A percentile compares a stretch with the other conserved stretches of the same genome.
phyloP scores from a whole-genome alignment of 495 filamentous ascomycete species.

The Neurospora hispaniola region DNA sequence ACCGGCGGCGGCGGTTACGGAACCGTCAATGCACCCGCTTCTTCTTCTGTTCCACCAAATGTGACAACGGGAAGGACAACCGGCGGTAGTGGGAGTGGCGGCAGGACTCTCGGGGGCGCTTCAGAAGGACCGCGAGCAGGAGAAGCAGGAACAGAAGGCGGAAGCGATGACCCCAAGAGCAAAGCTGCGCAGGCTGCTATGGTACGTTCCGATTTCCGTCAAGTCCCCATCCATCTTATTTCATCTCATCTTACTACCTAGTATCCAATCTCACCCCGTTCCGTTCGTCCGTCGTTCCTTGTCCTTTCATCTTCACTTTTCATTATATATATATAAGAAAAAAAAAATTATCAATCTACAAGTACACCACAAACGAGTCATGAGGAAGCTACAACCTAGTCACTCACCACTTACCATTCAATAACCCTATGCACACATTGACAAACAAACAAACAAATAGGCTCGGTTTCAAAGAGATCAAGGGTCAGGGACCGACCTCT shows the following conservation, averaged over 20 bases:
- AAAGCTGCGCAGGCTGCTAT: conserved; percentile 61
- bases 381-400: neutral
- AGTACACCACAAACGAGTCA: no score
- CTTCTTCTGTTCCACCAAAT: neutral
- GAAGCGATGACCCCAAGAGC: conserved; percentile 38
- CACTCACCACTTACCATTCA: neutral
- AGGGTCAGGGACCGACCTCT: conserved; percentile 46
- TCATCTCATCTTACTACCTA: neutral
- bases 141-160: neutral
- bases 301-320: no score
- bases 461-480: conserved; percentile 30
- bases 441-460: conserved; percentile 15
- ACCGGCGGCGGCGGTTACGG: neutral
- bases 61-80: neutral
- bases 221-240: neutral
- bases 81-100: neutral
- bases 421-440: neutral
- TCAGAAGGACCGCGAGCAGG: no score
- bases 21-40: neutral
- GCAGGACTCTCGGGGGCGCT: neutral
- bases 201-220: conserved; percentile 26
- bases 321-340: no score
- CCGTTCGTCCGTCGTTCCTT: neutral
- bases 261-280: no score
- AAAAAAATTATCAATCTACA: no score